Percentiles rank a stretch among this genome's conserved stretches.
Evolutionary conservation across 495 filamentous ascomycete genomes (phyloP).

Genomic region (Podospora fimiseda): DNA sequence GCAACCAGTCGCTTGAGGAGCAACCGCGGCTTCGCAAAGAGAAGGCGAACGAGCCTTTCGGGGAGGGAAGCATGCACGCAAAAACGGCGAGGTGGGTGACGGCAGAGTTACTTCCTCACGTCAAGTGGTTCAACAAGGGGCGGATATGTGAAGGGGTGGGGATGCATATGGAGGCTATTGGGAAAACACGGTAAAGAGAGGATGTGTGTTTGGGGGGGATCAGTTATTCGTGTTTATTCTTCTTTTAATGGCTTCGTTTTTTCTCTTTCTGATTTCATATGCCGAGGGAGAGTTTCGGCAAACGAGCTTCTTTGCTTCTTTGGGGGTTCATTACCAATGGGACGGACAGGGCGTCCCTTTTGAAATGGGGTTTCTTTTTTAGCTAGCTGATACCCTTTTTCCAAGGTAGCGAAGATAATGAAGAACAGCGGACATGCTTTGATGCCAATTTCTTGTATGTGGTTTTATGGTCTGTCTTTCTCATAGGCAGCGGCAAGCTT

Average conservation of each 20-base stretch:
- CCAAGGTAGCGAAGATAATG: not conserved
- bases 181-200: conserved; percentile 2
- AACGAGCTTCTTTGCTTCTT: no score
- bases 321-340: not conserved
- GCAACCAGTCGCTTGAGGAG: conserved; percentile 11
- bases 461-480: conserved; percentile 16
- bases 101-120: conserved; percentile 44
- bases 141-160: conserved; percentile 46
- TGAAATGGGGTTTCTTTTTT: no score
- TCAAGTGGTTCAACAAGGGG: conserved; percentile 48
- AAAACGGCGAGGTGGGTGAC: conserved; percentile 72
- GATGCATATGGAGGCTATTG: conserved; percentile 14
- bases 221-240: no score
- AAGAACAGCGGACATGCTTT: not conserved
- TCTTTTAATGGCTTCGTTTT: no score
- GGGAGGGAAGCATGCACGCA: conserved; percentile 60
- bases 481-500: conserved; percentile 48
- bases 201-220: no score
- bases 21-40: conserved; percentile 24
- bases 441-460: not conserved
- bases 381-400: not conserved
- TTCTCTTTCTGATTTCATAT: no score
- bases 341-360: no score
- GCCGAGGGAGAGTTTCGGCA: no score
- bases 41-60: conserved; percentile 39